Conservation (phyloP, 441 rosid species). For the Pelargonium cotyledonis region DNA sequence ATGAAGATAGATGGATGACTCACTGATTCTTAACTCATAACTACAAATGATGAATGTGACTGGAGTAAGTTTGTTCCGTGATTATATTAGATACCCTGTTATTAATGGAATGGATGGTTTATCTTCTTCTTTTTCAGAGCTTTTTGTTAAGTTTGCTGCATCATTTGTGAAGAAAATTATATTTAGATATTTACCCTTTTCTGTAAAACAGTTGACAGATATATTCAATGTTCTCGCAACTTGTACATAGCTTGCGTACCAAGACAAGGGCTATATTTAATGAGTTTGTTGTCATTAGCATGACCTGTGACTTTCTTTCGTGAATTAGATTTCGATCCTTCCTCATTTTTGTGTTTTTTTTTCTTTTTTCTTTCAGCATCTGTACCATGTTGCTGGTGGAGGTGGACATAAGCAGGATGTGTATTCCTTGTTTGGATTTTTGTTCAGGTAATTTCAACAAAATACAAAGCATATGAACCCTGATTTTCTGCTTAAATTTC, state of each 20-base stretch:
- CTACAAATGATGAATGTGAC: conserved; percentile 2
- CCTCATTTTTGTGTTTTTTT: background rate
- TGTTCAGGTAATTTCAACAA: conserved; percentile 10
- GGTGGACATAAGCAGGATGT: background rate
- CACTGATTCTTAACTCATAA: background rate
- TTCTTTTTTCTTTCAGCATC: conserved; percentile 2
- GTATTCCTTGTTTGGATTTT: background rate
- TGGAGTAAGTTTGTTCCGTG: background rate
- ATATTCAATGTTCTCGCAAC: conserved; percentile 1
- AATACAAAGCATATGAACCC: background rate
- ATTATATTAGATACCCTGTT: conserved; percentile 5
- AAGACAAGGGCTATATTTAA: background rate
- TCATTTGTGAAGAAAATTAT: background rate
- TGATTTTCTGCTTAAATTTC: background rate
- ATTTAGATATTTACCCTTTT: conserved; percentile 4
- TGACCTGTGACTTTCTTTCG: conserved; percentile 1
- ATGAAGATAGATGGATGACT: background rate
- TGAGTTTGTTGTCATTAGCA: conserved; percentile 5
- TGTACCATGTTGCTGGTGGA: background rate
- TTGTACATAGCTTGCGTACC: background rate
- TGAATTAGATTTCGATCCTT: conserved; percentile 3
- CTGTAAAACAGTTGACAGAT: conserved; percentile 1
- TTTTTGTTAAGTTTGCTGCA: conserved; percentile 1
- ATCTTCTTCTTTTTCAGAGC: background rate
- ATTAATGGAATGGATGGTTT: background rate